Evolutionary conservation across 2,329 filamentous ascomycete genomes (phyloP).

Genomic region (Aspergillus melleus): DNA sequence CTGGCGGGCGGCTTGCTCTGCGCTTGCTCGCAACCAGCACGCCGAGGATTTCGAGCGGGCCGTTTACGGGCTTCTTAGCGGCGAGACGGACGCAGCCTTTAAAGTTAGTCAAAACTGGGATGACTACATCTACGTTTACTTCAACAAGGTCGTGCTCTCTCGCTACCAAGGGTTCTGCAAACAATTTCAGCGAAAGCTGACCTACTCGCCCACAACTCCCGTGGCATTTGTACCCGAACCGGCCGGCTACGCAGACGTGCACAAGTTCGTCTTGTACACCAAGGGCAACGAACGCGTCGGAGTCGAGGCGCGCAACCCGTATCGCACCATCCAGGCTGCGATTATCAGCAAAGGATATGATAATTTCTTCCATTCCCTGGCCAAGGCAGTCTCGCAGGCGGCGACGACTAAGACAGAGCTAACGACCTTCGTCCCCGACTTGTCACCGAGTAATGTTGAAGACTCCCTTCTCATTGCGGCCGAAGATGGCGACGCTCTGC

Average conservation of each 20-base stretch:
- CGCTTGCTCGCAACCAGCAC: slow-evolving; percentile 60
- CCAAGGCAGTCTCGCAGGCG: slow-evolving; percentile 42
- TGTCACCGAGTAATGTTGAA: slow-evolving; percentile 53
- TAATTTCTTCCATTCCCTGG: slow-evolving; percentile 41
- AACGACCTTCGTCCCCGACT: slow-evolving; percentile 35
- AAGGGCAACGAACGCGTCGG: slow-evolving; percentile 37
- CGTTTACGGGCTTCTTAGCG: slow-evolving; percentile 86
- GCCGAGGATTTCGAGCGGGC: slow-evolving; percentile 79
- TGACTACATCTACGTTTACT: slow-evolving; percentile 81
- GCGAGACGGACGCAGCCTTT: slow-evolving; percentile 76
- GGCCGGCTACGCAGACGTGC: slow-evolving; percentile 39
- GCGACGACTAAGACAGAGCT: slow-evolving; percentile 26
- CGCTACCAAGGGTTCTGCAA: slow-evolving; percentile 72
- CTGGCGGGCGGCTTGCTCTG: slow-evolving; percentile 40
- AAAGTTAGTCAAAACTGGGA: slow-evolving; percentile 78
- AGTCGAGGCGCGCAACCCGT: slow-evolving; percentile 44
- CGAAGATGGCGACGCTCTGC: slow-evolving; percentile 59
- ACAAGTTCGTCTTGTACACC: slow-evolving; percentile 39
- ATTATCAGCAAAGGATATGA: slow-evolving; percentile 46
- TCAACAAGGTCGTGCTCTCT: slow-evolving; percentile 78
- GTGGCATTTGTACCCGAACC: slow-evolving; percentile 60
- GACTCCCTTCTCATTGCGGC: slow-evolving; percentile 47
- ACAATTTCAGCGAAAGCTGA: slow-evolving; percentile 44
- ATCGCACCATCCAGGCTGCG: slow-evolving; percentile 45
- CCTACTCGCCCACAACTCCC: slow-evolving; percentile 57